phyloP scores from a whole-genome alignment of 306 rosid genomes.

The Acacia melanoxylon region DNA sequence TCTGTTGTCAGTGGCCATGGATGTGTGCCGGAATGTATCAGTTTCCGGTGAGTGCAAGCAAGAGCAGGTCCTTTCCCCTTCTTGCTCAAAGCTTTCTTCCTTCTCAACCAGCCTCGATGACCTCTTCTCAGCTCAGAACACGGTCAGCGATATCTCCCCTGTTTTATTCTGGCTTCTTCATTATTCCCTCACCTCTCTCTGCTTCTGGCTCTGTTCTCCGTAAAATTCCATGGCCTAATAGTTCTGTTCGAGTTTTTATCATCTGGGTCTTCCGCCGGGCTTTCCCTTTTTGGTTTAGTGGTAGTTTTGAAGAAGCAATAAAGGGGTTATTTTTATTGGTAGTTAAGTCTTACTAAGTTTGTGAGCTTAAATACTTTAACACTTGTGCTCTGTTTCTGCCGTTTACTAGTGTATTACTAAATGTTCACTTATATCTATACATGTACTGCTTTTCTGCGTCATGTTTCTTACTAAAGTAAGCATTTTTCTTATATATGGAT shows the following conservation, averaged over 20 bases:
- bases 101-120: constrained; percentile 34
- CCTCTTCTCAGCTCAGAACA: constrained; percentile 43
- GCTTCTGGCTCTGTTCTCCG: neutral
- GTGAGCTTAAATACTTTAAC: neutral
- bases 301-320: neutral
- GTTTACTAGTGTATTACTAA: neutral
- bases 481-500: neutral
- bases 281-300: neutral
- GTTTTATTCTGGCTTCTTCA: neutral
- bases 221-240: neutral
- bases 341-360: neutral
- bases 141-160: constrained; percentile 16
- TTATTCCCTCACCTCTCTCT: neutral
- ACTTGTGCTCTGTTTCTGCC: neutral
- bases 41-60: constrained; percentile 34
- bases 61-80: constrained; percentile 28
- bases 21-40: constrained; percentile 41
- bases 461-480: constrained; percentile 20
- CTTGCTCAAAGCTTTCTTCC: constrained; percentile 19
- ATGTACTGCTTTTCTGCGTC: neutral
- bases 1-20: constrained; percentile 25
- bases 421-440: neutral
- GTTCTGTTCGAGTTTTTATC: neutral
- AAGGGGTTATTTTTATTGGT: neutral
- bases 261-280: constrained; percentile 1